These are phyloP conservation scores for Sclerospora graminicola DNA, from an alignment of 352 stramenopile species.

Conservation along the genomic window DNA sequence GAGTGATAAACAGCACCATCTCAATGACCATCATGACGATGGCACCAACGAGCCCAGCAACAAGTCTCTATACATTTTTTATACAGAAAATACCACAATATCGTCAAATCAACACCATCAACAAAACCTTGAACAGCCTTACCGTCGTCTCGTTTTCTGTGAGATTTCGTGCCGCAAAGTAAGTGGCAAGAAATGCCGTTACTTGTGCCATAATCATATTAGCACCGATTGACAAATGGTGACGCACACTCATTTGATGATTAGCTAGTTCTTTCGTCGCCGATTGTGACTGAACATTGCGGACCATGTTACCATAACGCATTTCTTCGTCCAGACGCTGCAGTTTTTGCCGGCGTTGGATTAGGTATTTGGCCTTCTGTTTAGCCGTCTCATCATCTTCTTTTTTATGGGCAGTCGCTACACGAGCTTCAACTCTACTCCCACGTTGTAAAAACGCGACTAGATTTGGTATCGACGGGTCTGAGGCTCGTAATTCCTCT, in stretches of 20 bases:
- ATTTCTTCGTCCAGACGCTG: constrained; percentile 73
- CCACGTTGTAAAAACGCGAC: constrained; percentile 16
- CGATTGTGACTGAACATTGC: constrained; percentile 53
- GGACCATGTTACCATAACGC: constrained; percentile 62
- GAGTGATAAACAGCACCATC: constrained; percentile 81
- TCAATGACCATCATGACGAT: constrained; percentile 85
- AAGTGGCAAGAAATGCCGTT: constrained; percentile 70
- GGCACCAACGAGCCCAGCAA: constrained; percentile 52
- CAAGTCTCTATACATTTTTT: constrained; percentile 30
- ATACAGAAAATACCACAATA: background rate
- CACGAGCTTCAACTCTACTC: constrained; percentile 3
- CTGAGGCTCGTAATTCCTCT: constrained; percentile 7
- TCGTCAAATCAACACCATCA: constrained; percentile 2
- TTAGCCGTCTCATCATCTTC: constrained; percentile 1
- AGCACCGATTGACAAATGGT: constrained; percentile 72
- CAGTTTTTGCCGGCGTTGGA: constrained; percentile 45
- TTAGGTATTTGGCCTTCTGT: constrained; percentile 27
- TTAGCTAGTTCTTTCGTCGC: constrained; percentile 32
- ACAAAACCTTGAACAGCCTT: background rate
- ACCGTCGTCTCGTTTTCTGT: constrained; percentile 75
- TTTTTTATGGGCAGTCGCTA: background rate
- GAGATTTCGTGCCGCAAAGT: constrained; percentile 56
- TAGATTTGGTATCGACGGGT: constrained; percentile 16
- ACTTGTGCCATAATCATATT: constrained; percentile 82
- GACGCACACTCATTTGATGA: constrained; percentile 52